These are phyloP conservation scores for Naganishia antarctica DNA, from an alignment of 768 basidiomycete species.

Conservation along the genomic window DNA sequence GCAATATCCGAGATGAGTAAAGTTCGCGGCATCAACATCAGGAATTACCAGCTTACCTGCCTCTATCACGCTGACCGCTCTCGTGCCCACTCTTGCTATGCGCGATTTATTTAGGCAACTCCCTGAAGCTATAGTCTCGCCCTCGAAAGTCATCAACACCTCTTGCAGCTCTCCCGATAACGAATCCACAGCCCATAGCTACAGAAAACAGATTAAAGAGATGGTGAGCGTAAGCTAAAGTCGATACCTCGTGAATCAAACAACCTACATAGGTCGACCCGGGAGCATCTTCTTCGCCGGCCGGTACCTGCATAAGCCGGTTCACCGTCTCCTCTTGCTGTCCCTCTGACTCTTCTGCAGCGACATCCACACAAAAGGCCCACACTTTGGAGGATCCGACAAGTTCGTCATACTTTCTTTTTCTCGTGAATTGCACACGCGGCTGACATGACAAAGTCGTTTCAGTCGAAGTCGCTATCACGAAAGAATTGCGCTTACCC, in stretches of 20 bases:
- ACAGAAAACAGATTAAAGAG: too few relatives aligned
- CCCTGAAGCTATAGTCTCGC: not conserved
- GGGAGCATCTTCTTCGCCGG: not conserved
- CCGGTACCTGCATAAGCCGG: not conserved
- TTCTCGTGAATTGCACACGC: not conserved
- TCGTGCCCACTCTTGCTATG: constrained; percentile 5
- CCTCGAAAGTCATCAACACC: constrained; percentile 3
- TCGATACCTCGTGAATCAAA: too few relatives aligned
- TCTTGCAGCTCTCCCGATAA: constrained; percentile 6
- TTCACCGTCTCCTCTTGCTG: not conserved
- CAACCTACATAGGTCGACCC: constrained; percentile 6
- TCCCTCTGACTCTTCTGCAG: not conserved
- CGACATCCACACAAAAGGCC: not conserved
- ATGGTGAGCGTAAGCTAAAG: not conserved
- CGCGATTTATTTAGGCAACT: not conserved
- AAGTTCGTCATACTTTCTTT: constrained; percentile 7
- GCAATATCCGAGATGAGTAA: too few relatives aligned
- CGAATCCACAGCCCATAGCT: constrained; percentile 15
- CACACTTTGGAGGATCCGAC: constrained; percentile 15
- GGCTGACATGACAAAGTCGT: not conserved
- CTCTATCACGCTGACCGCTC: constrained; percentile 10
- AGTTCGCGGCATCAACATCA: not conserved
- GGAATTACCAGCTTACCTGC: not conserved
- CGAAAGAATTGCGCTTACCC: constrained; percentile 11
- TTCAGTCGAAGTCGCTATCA: too few relatives aligned